Evolutionary conservation across 2,329 filamentous ascomycete genomes (phyloP), one percentile per base, ranked within the genome.

Genomic region (Alternaria sp.): DNA sequence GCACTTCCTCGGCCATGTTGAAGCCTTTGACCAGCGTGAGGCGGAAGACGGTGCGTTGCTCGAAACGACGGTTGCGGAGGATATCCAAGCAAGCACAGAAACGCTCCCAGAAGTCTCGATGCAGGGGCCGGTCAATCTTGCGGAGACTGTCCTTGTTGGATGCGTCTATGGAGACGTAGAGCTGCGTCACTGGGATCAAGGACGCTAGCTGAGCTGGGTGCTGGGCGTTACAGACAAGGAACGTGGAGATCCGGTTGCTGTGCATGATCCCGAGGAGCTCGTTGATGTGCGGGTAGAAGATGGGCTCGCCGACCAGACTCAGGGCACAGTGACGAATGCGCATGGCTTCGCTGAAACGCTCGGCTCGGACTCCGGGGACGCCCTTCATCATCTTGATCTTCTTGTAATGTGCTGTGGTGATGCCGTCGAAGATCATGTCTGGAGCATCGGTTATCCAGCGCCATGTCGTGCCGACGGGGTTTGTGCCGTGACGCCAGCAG

Each of bases 381-480:
- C 94, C 95, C 53, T 92, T 91, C 85, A 98, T 86, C 91, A 96
- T 95, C 79, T 97, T 97, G 81, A 98, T 98, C 81, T 98, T 98
- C 75, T 94, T 90, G 84, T 97, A 97, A 79, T 98, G 95, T 16
- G 91, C 92, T 60, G 90, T 89, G 77, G 96, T 97, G 65, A 97
- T 93, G 50, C 94, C 94, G 38, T 91, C 83, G 75, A 97, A 97
- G 70, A 98, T 97, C 71, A 93, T 79, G 25, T 97, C 91, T 0
- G 94, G 94, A 0, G 92, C 90, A 75, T 98, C 95, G 30, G 97
- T 92, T 52, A 94, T 88, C 94, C 94, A 99, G 62, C 94, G 90
- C 94, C 95, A 98, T 5, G 91, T 97, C 3, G 95, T 98, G 49
- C 94, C 94, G 0, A 98, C 95, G 0, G 94, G 94, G 77, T 98